These are phyloP conservation scores for Nakazawaea siamensis DNA, from an alignment of 805 yeast genomes.

Conservation along the genomic window DNA sequence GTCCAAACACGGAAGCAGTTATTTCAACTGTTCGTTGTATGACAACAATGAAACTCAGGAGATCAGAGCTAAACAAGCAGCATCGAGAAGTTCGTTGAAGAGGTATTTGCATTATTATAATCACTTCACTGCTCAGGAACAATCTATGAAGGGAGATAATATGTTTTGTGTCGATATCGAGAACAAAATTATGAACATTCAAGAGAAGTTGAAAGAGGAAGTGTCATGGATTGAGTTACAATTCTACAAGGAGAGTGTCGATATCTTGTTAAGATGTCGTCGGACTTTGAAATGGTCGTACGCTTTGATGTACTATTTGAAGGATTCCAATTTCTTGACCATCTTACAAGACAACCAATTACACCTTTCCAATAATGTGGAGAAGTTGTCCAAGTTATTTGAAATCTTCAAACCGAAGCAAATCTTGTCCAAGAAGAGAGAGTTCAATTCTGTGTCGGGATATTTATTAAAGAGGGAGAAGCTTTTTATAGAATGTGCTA, in stretches of 20 bases:
- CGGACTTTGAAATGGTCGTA: slow-evolving; percentile 86
- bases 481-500: slow-evolving; percentile 8
- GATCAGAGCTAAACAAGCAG: slow-evolving; percentile 29
- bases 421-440: slow-evolving; percentile 18
- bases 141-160: slow-evolving; percentile 66
- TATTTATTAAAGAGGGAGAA: slow-evolving; percentile 9
- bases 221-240: slow-evolving; percentile 86
- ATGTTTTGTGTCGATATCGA: slow-evolving; percentile 57
- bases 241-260: slow-evolving; percentile 68
- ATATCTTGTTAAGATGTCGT: slow-evolving; percentile 58
- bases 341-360: slow-evolving; percentile 64
- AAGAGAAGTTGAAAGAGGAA: slow-evolving; percentile 40
- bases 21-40: slow-evolving; percentile 61
- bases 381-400: slow-evolving; percentile 25
- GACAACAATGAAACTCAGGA: slow-evolving; percentile 33
- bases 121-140: slow-evolving; percentile 67
- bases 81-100: slow-evolving; percentile 40
- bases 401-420: slow-evolving; percentile 21
- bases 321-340: slow-evolving; percentile 37
- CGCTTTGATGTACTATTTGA: slow-evolving; percentile 66
- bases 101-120: slow-evolving; percentile 71
- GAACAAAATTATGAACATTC: slow-evolving; percentile 52
- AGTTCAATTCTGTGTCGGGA: slow-evolving; percentile 13
- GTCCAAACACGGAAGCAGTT: slow-evolving; percentile 56
- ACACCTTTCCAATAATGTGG: slow-evolving; percentile 15